A percentile compares a stretch with the other conserved stretches of the same genome.
Evolutionary conservation across 176 grass and related monocot genomes (phyloP).

Genomic region (Pontederia crassipes): DNA sequence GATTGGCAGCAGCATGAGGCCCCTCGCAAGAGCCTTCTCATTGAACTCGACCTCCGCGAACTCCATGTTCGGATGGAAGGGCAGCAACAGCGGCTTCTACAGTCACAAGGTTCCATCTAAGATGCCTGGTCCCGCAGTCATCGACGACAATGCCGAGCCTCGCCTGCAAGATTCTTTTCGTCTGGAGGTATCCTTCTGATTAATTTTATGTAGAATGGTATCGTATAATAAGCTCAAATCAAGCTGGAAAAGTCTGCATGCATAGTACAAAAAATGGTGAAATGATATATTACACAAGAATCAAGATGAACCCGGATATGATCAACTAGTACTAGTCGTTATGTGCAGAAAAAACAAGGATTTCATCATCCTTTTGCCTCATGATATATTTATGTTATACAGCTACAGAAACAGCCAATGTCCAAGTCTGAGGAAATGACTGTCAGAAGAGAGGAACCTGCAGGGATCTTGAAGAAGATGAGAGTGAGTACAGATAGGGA

Average conservation of each 20-base stretch:
- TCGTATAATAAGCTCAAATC: too few relatives aligned
- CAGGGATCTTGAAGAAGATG: slow-evolving; percentile 22
- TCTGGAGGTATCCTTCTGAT: too few relatives aligned
- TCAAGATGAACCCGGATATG: too few relatives aligned
- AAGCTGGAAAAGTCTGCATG: too few relatives aligned
- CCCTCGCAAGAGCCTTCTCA: slow-evolving; percentile 6
- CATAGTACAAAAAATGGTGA: too few relatives aligned
- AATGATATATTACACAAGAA: too few relatives aligned
- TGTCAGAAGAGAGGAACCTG: slow-evolving; percentile 6
- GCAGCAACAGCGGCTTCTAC: slow-evolving; percentile 2
- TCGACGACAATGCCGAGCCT: slow-evolving; percentile 31
- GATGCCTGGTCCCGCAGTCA: slow-evolving; percentile 27
- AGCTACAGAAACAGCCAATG: slow-evolving; percentile 22
- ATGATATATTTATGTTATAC: neutral
- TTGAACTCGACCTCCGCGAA: neutral
- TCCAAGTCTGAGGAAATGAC: slow-evolving; percentile 5
- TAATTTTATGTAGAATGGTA: too few relatives aligned
- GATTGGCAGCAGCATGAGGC: slow-evolving; percentile 7
- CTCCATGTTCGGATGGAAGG: slow-evolving; percentile 6
- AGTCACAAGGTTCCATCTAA: slow-evolving; percentile 7
- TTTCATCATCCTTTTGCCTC: too few relatives aligned
- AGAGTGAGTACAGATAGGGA: slow-evolving; percentile 16
- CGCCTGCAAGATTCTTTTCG: neutral
- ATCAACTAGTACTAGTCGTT: too few relatives aligned
- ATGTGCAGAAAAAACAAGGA: too few relatives aligned